Percentiles rank a stretch among this genome's conserved stretches.
Evolutionary conservation across 345 rosid genomes (phyloP).

Genomic region (Salix exigua): DNA sequence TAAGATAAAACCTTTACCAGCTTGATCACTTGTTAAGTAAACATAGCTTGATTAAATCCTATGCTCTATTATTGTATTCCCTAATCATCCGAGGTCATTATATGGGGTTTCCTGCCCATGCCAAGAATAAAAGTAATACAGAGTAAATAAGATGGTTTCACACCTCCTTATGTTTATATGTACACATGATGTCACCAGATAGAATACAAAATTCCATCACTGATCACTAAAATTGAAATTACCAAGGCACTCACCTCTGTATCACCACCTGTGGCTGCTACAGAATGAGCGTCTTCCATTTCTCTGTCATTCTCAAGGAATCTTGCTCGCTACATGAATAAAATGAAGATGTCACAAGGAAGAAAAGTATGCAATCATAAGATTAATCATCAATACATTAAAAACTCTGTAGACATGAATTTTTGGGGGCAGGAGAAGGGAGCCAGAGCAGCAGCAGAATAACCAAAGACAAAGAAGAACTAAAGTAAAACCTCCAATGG

Average conservation of each 20-base stretch:
- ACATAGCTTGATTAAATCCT: neutral
- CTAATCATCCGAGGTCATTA: neutral
- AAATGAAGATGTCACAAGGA: neutral
- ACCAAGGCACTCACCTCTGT: conserved; percentile 46
- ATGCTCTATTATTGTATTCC: neutral
- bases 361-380: neutral
- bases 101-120: neutral
- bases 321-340: conserved; percentile 53
- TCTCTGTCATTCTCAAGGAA: conserved; percentile 76
- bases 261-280: conserved; percentile 84
- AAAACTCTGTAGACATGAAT: neutral
- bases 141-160: neutral
- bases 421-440: neutral
- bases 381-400: neutral
- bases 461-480: neutral
- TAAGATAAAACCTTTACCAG: neutral
- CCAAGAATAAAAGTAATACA: neutral
- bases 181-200: neutral
- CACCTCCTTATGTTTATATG: neutral
- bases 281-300: conserved; percentile 86
- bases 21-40: neutral
- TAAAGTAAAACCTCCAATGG: conserved; percentile 53
- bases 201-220: neutral
- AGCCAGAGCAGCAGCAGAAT: neutral
- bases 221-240: neutral